phyloP scores from a whole-genome alignment of 2,329 filamentous ascomycete genomes.

The Lasiodiplodia theobromae region DNA sequence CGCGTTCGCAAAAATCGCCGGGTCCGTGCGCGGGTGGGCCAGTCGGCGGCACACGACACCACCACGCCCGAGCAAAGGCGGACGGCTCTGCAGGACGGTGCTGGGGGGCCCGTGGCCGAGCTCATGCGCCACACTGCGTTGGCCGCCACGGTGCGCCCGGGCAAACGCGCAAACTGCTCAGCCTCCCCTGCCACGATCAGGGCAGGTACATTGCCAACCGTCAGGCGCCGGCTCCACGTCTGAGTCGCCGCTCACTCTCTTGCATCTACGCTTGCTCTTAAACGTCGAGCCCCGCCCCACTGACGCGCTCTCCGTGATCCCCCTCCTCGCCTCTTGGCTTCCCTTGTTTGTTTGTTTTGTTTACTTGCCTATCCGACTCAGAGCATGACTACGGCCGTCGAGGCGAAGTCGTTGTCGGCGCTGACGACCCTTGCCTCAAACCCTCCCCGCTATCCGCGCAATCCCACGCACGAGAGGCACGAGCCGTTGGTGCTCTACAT shows the following conservation, averaged over 20 bases:
- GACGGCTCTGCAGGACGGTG: background rate
- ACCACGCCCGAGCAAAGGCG: background rate
- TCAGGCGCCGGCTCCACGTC: slow-evolving; percentile 16
- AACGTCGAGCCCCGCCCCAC: background rate
- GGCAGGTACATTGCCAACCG: slow-evolving; percentile 13
- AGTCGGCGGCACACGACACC: slow-evolving; percentile 15
- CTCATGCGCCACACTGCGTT: slow-evolving; percentile 17
- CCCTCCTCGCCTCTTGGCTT: background rate
- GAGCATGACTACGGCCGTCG: slow-evolving; percentile 55
- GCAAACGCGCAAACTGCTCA: slow-evolving; percentile 27
- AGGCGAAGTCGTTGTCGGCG: slow-evolving; percentile 82
- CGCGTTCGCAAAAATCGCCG: slow-evolving; percentile 15
- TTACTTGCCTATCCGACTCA: background rate
- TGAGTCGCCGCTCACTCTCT: slow-evolving; percentile 9
- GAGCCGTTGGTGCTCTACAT: slow-evolving; percentile 87
- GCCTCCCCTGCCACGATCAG: slow-evolving; percentile 29
- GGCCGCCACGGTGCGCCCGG: slow-evolving; percentile 9
- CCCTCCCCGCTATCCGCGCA: slow-evolving; percentile 84
- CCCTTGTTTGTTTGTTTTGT: background rate
- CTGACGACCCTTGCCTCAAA: slow-evolving; percentile 84
- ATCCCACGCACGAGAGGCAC: slow-evolving; percentile 71
- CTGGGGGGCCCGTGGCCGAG: slow-evolving; percentile 11
- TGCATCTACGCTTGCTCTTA: background rate
- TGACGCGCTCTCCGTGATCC: background rate
- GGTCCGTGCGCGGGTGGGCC: slow-evolving; percentile 10